Conservation (phyloP, 352 stramenopile species). For the Phytophthora hibernalis region DNA sequence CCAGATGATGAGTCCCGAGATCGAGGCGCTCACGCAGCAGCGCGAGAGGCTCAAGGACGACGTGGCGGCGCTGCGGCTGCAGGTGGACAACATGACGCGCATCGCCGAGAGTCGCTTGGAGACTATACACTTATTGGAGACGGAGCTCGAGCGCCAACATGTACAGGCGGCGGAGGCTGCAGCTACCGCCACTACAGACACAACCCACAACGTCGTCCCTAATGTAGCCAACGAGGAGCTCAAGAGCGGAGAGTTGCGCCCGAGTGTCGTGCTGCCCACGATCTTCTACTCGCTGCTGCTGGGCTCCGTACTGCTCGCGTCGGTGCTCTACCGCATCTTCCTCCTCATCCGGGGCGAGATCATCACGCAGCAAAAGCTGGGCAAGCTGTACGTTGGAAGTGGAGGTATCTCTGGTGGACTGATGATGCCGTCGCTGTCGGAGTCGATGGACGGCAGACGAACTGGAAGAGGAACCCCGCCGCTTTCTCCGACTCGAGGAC, state of each 20-base stretch:
- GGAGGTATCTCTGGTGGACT: conserved; percentile 3
- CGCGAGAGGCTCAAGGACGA: conserved; percentile 62
- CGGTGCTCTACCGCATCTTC: conserved; percentile 62
- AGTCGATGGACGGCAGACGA: conserved; percentile 26
- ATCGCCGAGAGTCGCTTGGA: conserved; percentile 71
- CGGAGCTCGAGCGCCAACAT: conserved; percentile 69
- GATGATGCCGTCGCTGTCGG: conserved; percentile 36
- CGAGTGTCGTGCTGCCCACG: conserved; percentile 52
- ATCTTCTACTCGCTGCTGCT: conserved; percentile 62
- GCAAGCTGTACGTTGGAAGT: conserved; percentile 25
- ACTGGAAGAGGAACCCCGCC: conserved; percentile 35
- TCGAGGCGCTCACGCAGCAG: conserved; percentile 69
- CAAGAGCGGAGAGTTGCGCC: conserved; percentile 22
- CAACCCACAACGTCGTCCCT: conserved; percentile 9
- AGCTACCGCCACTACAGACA: conserved; percentile 27
- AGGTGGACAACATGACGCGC: conserved; percentile 75
- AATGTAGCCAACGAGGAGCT: conserved; percentile 17
- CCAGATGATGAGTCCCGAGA: conserved; percentile 81
- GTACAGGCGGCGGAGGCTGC: conserved; percentile 52
- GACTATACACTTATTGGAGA: conserved; percentile 78
- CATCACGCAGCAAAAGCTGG: conserved; percentile 38
- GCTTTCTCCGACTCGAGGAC: conserved; percentile 33
- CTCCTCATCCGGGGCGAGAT: conserved; percentile 58
- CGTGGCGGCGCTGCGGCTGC: conserved; percentile 41
- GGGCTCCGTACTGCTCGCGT: conserved; percentile 48